Percentiles rank a stretch among this genome's conserved stretches.
Conservation (phyloP, 345 rosid genomes). For the Cardamine chenopodiifolia region DNA sequence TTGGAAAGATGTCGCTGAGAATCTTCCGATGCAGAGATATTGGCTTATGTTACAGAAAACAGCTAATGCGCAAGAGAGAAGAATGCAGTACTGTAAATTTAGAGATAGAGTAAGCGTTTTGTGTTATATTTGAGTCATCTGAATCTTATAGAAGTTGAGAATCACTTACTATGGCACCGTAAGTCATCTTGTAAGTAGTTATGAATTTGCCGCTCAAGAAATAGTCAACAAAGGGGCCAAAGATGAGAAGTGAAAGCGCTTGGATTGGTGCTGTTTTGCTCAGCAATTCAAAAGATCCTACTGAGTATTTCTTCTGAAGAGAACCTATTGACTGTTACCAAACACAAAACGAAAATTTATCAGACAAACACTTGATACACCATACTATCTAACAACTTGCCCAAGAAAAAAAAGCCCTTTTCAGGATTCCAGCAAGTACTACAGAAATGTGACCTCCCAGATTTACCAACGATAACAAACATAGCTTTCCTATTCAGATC, state of each 20-base stretch:
- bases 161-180: constrained; percentile 70
- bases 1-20: constrained; percentile 91
- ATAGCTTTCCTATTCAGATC: constrained; percentile 17
- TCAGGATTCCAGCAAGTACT: background rate
- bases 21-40: constrained; percentile 95
- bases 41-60: constrained; percentile 97
- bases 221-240: constrained; percentile 88
- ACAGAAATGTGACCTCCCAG: background rate
- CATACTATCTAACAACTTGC: background rate
- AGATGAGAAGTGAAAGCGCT: constrained; percentile 85
- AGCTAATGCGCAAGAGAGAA: constrained; percentile 80
- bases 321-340: constrained; percentile 84
- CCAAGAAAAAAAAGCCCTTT: background rate
- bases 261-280: constrained; percentile 98
- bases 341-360: background rate
- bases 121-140: background rate
- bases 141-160: background rate
- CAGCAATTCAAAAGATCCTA: constrained; percentile 89
- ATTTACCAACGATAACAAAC: background rate
- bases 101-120: constrained; percentile 1
- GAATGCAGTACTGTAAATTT: constrained; percentile 69
- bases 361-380: constrained; percentile 22
- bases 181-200: constrained; percentile 66
- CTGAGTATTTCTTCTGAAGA: constrained; percentile 83
- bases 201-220: constrained; percentile 67